Percentiles rank a stretch among this genome's conserved stretches.
Evolutionary conservation across 164 flowering plant species (phyloP).

Genomic region (Protea cynaroides): DNA sequence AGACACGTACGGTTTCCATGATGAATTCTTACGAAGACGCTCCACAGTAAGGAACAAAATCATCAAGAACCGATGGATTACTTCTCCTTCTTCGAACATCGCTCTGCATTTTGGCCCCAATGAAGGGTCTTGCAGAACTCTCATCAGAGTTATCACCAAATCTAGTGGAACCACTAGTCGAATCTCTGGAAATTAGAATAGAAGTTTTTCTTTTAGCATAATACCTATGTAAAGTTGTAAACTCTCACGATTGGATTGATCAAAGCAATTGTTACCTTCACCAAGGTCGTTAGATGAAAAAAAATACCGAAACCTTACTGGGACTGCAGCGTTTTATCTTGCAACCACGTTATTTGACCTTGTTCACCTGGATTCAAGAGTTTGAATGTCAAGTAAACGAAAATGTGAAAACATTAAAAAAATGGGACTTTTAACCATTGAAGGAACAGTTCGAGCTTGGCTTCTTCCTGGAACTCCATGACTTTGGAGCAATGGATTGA

Average conservation of each 20-base stretch:
- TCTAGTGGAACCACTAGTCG: slow-evolving; percentile 80
- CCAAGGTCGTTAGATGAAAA: slow-evolving; percentile 27
- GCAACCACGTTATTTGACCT: slow-evolving; percentile 74
- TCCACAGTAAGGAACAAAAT: slow-evolving; percentile 72
- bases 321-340: slow-evolving; percentile 60
- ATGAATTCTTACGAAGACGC: slow-evolving; percentile 75
- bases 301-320: slow-evolving; percentile 74
- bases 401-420: background rate
- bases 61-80: slow-evolving; percentile 88
- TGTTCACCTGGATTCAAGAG: slow-evolving; percentile 47
- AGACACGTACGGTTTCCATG: slow-evolving; percentile 97
- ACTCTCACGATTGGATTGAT: background rate
- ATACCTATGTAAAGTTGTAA: too few species aligned
- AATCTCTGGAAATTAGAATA: slow-evolving; percentile 38
- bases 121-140: slow-evolving; percentile 81
- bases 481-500: slow-evolving; percentile 6
- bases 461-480: slow-evolving; percentile 42
- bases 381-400: slow-evolving; percentile 1
- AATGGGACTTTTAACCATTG: slow-evolving; percentile 70
- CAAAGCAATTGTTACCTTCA: slow-evolving; percentile 33
- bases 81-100: slow-evolving; percentile 84
- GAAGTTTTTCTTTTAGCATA: background rate
- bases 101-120: slow-evolving; percentile 81
- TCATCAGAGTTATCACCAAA: slow-evolving; percentile 93
- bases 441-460: slow-evolving; percentile 56